phyloP scores from a whole-genome alignment of 306 rosid genomes.

The Pterocarpus macrocarpus region DNA sequence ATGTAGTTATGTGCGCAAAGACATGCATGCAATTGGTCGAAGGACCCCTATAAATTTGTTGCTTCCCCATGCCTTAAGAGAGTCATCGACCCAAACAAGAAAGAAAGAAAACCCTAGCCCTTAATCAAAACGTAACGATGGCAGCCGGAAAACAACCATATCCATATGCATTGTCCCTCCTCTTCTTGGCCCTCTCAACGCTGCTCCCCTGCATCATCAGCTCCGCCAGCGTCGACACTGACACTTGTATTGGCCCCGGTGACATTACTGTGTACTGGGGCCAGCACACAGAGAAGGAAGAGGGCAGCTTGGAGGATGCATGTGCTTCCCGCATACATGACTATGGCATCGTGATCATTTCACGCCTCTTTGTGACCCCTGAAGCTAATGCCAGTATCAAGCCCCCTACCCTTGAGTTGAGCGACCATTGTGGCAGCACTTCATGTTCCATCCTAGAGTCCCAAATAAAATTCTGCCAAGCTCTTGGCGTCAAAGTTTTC shows the following conservation, averaged over 20 bases:
- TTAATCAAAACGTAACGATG: neutral
- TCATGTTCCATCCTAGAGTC: neutral
- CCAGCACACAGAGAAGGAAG: slow-evolving; percentile 35
- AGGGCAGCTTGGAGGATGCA: slow-evolving; percentile 55
- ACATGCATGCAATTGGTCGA: too few relatives aligned
- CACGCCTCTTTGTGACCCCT: slow-evolving; percentile 39
- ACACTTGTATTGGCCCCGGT: neutral
- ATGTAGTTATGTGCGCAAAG: too few relatives aligned
- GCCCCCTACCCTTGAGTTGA: neutral
- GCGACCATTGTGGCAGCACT: neutral
- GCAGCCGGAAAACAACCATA: neutral
- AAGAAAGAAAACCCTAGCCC: too few relatives aligned
- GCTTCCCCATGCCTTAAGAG: too few relatives aligned
- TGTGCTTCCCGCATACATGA: slow-evolving; percentile 52
- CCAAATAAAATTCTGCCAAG: neutral
- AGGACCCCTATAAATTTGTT: too few relatives aligned
- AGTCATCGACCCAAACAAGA: too few relatives aligned
- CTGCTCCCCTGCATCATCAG: slow-evolving; percentile 8
- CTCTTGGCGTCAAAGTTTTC: neutral
- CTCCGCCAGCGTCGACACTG: slow-evolving; percentile 12
- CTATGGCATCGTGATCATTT: slow-evolving; percentile 41
- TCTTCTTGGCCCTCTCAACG: neutral
- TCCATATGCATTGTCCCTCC: neutral
- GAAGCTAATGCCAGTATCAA: slow-evolving; percentile 25
- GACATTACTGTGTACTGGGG: slow-evolving; percentile 59